Base-by-base conservation (phyloP, 768 basidiomycete species). In the Hygrocybe punicea region DNA sequence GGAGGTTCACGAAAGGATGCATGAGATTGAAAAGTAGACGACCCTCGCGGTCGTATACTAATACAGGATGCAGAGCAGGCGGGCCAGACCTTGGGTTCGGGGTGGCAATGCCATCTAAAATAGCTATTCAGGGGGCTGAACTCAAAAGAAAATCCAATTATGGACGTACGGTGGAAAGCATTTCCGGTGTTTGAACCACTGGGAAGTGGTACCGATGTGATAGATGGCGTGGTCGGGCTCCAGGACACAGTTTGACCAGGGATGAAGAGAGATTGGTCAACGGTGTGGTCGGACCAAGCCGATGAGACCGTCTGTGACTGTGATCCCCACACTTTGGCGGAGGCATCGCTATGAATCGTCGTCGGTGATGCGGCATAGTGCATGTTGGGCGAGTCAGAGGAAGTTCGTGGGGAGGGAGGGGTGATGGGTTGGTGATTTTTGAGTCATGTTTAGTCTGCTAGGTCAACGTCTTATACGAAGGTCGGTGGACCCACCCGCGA, bases 31-130 rank as follows among this genome's bases (percentile, higher is more conserved):
- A 64, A 25, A 37, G 53, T 37, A 64, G 33, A 42, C 60, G 57
- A 51, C 63, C 63, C 11, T 52, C 37, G 19, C 52, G 61, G 47
- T 64, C 62, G 48, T 58, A 62, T 39, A 54, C 51, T 23, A 64
- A 51, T 46, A 62, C 50, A 45, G 59, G 57, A 53, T 64, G 58
- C 40, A 62, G 48, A 11, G 60, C 14, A 47, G 58, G 37, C 6
- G 35, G 7, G 24, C 35, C 17, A 51, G 13, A 2, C n/a, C 29
- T 10, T 23, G 50, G 7, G 35, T 34, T 34, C 5, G 50, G 29
- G 3, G 33, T 9, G n/a, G 50, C 13, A 14, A 51, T 17, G 35
- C 35, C 34, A 13, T 51, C 50, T 51, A 33, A 47, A 16, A 25
- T n/a, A 51, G 25, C 16, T 8, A 8, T 29, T 29, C 29, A 29